A percentile compares a stretch with the other conserved stretches of the same genome.
Conservation (phyloP, 23 red algal genomes). For the Chondrus crispus region DNA sequence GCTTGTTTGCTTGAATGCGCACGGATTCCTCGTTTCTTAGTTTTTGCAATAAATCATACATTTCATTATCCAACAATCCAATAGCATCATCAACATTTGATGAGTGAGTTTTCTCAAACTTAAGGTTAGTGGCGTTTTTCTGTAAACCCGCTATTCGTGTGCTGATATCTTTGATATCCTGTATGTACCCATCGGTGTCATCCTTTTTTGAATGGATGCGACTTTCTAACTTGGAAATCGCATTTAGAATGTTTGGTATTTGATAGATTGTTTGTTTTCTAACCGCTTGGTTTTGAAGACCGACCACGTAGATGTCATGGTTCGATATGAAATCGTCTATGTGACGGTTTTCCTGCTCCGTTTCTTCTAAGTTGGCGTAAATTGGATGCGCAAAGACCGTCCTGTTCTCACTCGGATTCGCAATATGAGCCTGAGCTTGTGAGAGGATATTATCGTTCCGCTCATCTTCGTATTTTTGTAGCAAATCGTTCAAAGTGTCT, state of each 20-base stretch:
- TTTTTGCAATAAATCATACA: slow-evolving; percentile 11
- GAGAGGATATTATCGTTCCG: not conserved
- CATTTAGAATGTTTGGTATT: not conserved
- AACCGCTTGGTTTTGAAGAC: slow-evolving; percentile 25
- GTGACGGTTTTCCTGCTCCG: not conserved
- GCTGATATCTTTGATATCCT: slow-evolving; percentile 44
- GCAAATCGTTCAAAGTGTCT: not conserved
- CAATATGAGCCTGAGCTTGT: not conserved
- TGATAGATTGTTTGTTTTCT: slow-evolving; percentile 25
- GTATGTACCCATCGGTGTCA: slow-evolving; percentile 44
- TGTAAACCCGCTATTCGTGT: slow-evolving; percentile 3
- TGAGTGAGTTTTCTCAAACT: slow-evolving; percentile 48
- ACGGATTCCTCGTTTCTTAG: slow-evolving; percentile 11
- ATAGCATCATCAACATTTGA: slow-evolving; percentile 8
- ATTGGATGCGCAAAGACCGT: slow-evolving; percentile 43
- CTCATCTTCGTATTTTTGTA: not conserved
- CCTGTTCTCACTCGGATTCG: not conserved
- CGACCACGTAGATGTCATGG: slow-evolving; percentile 17
- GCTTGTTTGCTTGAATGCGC: not conserved
- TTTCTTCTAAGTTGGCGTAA: not conserved
- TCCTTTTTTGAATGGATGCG: slow-evolving; percentile 29
- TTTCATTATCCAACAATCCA: slow-evolving; percentile 35
- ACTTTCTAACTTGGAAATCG: slow-evolving; percentile 28
- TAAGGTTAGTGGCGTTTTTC: slow-evolving; percentile 18
- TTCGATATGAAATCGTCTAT: slow-evolving; percentile 5